These are phyloP conservation scores for Cryptosporidium sp. DNA, from an alignment of 169 alveolate genomes.

Conservation along the genomic window DNA sequence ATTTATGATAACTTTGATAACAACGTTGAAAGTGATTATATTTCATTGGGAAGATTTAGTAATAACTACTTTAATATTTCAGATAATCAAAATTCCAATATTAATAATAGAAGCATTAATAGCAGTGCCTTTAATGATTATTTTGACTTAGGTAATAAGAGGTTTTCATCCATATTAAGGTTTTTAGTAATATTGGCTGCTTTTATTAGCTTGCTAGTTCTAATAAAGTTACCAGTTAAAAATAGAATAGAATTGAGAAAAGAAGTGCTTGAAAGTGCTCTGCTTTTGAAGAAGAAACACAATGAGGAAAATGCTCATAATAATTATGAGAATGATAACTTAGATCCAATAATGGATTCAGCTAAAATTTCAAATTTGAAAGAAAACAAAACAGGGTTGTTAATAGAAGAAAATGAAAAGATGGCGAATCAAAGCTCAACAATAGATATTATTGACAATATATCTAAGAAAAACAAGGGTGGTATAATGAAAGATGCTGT, in stretches of 20 bases:
- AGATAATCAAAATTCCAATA: not conserved
- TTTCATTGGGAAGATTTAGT: conserved; percentile 16
- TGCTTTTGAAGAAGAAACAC: not conserved
- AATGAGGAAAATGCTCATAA: not conserved
- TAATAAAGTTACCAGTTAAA: conserved; percentile 25
- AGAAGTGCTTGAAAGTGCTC: conserved; percentile 16
- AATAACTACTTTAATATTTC: conserved; percentile 15
- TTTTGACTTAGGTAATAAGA: not conserved
- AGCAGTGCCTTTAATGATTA: not conserved
- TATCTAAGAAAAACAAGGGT: not conserved
- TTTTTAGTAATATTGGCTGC: conserved; percentile 13
- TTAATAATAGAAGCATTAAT: not conserved
- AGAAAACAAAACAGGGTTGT: not conserved
- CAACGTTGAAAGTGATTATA: conserved; percentile 8
- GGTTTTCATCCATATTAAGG: not conserved
- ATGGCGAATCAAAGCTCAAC: not conserved
- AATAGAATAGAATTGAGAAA: conserved; percentile 34
- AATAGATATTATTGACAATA: not conserved
- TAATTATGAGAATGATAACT: not conserved
- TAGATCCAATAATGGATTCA: not conserved
- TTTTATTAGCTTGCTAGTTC: not conserved
- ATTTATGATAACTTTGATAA: conserved; percentile 14
- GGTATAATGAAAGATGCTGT: not conserved
- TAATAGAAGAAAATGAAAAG: not conserved
- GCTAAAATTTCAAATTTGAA: not conserved